phyloP scores from a whole-genome alignment of 768 basidiomycete genomes.

The Boletus fagicola region DNA sequence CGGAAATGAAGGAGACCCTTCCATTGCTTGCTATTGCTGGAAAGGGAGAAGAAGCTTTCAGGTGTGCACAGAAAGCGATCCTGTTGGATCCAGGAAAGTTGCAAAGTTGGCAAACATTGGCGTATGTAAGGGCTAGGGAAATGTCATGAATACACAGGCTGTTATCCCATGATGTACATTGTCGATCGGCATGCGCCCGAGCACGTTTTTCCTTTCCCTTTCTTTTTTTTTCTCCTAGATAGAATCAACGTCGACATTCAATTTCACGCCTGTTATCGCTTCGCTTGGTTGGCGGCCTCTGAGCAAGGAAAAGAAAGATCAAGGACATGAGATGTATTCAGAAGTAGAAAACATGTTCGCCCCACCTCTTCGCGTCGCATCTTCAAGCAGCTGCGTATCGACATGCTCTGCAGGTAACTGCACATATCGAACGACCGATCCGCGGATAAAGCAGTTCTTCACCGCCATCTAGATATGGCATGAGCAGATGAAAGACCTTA shows the following conservation, averaged over 20 bases:
- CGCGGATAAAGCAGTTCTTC: conserved; percentile 98
- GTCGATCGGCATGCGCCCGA: neutral
- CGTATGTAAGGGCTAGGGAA: conserved; percentile 44
- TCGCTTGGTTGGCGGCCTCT: conserved; percentile 44
- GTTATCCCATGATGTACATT: neutral
- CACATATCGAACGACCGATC: conserved; percentile 97
- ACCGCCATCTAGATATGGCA: conserved; percentile 78
- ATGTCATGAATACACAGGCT: conserved; percentile 20
- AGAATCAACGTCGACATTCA: neutral
- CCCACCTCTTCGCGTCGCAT: conserved; percentile 91
- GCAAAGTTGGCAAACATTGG: conserved; percentile 59
- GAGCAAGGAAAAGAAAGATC: conserved; percentile 3
- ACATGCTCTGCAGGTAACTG: conserved; percentile 90
- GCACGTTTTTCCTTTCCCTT: neutral
- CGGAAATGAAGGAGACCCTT: conserved; percentile 42
- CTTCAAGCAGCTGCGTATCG: conserved; percentile 93
- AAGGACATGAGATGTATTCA: conserved; percentile 3
- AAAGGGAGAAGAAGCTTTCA: conserved; percentile 34
- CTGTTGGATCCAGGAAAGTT: conserved; percentile 50
- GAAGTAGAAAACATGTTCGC: conserved; percentile 11
- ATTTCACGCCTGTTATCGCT: conserved; percentile 28
- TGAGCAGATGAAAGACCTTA: neutral
- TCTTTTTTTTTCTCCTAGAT: neutral
- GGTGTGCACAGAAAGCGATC: conserved; percentile 59
- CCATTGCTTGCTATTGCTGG: conserved; percentile 51